A percentile compares a stretch with the other conserved stretches of the same genome.
These are phyloP conservation scores for Cladosporium sp. DNA, from an alignment of 2,329 filamentous ascomycete species.

Conservation along the genomic window DNA sequence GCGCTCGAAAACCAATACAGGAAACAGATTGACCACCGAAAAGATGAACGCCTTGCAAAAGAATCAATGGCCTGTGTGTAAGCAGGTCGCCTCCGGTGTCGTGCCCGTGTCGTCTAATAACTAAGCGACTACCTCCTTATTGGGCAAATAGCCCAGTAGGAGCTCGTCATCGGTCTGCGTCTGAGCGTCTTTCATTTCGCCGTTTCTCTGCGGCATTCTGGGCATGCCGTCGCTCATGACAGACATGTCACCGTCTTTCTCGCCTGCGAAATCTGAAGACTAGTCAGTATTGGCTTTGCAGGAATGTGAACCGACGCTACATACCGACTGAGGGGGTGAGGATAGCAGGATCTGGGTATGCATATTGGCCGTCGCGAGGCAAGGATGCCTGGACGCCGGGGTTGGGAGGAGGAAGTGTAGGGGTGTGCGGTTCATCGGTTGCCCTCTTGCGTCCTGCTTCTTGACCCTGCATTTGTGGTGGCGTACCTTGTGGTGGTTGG, in stretches of 20 bases:
- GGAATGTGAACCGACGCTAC: background rate
- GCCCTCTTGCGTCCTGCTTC: slow-evolving; percentile 42
- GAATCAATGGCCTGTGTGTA: background rate
- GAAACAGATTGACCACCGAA: slow-evolving; percentile 4
- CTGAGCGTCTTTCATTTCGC: slow-evolving; percentile 26
- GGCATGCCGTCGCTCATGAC: slow-evolving; percentile 8
- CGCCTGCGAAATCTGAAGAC: background rate
- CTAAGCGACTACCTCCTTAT: slow-evolving; percentile 9
- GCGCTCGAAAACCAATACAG: slow-evolving; percentile 1
- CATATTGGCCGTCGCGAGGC: slow-evolving; percentile 25
- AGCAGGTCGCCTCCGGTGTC: background rate
- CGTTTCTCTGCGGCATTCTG: slow-evolving; percentile 3
- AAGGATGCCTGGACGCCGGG: slow-evolving; percentile 22
- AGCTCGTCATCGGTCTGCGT: slow-evolving; percentile 27
- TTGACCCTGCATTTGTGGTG: slow-evolving; percentile 12
- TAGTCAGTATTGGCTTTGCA: background rate
- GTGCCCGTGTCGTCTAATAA: background rate
- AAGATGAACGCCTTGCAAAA: slow-evolving; percentile 11
- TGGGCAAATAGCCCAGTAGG: background rate
- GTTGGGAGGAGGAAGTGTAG: slow-evolving; percentile 47
- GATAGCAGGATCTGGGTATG: slow-evolving; percentile 37
- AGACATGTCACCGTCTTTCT: slow-evolving; percentile 9
- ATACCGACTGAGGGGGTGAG: slow-evolving; percentile 10
- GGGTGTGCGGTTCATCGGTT: slow-evolving; percentile 47
- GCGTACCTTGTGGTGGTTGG: slow-evolving; percentile 26